Base-by-base conservation (phyloP, 139 green algal genomes). In the Chlamydomonas schloesseri region DNA sequence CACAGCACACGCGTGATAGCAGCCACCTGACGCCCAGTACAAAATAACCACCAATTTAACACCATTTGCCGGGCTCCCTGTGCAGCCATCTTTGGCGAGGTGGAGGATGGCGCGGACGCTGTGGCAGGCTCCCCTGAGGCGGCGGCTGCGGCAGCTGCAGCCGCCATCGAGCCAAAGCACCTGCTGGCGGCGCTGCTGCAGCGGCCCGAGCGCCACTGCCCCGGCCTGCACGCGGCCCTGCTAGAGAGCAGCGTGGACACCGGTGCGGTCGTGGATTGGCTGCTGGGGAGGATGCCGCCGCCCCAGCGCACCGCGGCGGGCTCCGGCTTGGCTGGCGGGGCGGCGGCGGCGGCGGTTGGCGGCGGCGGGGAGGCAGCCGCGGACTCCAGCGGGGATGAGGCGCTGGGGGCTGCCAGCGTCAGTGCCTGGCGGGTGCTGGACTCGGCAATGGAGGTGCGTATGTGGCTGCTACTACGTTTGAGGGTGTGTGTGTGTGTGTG, bases 141-240 rank as follows among this genome's bases (percentile, higher is more conserved):
- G 42, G 42, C 42, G 8, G 42, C 5, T 13, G 42, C 42, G 42
- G 42, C 42, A 8, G 42, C 42, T 50, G 8, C 42, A 13, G 42
- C 42, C 42, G 62, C 28, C 67, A 21, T 75, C 26, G 79, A 87
- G 71, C 55, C 86, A 0, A 58, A 80, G 71, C 57, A 82, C 60
- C 71, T 90, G 78, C 78, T 90, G n/a, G 77, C 71, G 23, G 70
- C 71, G 21, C 71, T 87, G 34, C 37, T 89, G 69, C 69, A 31
- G 24, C 4, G 11, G 10, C 42, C 60, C 4, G 68, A 37, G 9
- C 29, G n/a, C n/a, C n/a, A 33, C 76, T 36, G 70, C 70, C 37
- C 53, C 17, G 4, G 71, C 58, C 28, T 72, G 47, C 11, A 5
- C 31, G 36, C 50, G 10, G 64, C 60, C n/a, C 55, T 70, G n/a